Percentiles rank a stretch among this genome's conserved stretches.
Conservation (phyloP, 352 stramenopile genomes). For the Globisporangium abappressorium region DNA sequence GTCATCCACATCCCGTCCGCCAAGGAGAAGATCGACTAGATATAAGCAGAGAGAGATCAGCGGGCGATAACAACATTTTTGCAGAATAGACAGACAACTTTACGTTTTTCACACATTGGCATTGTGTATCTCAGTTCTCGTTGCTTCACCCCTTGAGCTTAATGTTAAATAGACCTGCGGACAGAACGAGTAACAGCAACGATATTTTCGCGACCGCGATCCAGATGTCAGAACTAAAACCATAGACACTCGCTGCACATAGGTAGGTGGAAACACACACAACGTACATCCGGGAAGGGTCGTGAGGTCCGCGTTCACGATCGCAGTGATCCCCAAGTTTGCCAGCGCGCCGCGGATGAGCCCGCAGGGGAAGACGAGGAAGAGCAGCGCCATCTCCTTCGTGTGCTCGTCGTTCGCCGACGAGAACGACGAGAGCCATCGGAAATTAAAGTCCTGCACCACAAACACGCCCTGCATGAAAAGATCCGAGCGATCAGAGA, state of each 20-base stretch:
- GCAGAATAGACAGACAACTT: not conserved
- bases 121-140: not conserved
- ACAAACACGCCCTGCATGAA: slow-evolving; percentile 85
- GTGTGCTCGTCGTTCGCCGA: slow-evolving; percentile 73
- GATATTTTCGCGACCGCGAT: not conserved
- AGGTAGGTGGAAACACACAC: not conserved
- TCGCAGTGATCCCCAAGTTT: slow-evolving; percentile 93
- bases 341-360: slow-evolving; percentile 93
- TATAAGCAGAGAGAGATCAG: not conserved
- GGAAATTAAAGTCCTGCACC: slow-evolving; percentile 94
- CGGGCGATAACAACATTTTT: not conserved
- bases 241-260: not conserved
- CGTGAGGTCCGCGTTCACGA: slow-evolving; percentile 94
- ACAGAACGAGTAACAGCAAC: not conserved
- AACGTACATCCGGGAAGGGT: slow-evolving; percentile 89
- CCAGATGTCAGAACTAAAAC: not conserved
- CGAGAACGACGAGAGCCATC: slow-evolving; percentile 88
- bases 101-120: not conserved
- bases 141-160: slow-evolving; percentile 72
- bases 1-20: slow-evolving; percentile 84
- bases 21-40: slow-evolving; percentile 82
- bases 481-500: not conserved
- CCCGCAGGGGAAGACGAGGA: slow-evolving; percentile 94
- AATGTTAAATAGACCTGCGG: slow-evolving; percentile 89
- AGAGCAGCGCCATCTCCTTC: slow-evolving; percentile 91